These are phyloP conservation scores for Stentor coeruleus DNA, from an alignment of 73 alveolate genomes.

Conservation along the genomic window DNA sequence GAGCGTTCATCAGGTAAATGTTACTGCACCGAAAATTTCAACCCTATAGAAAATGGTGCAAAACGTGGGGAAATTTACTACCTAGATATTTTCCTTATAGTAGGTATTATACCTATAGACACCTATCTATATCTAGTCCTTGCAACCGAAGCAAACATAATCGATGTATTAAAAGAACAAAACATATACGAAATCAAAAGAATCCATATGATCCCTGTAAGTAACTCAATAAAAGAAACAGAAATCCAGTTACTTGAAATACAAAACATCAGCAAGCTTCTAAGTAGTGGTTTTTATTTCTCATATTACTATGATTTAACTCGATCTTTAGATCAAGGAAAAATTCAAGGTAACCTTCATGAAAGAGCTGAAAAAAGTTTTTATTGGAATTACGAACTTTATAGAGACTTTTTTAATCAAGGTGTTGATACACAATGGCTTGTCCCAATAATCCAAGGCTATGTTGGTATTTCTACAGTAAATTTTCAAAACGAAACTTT, in stretches of 20 bases:
- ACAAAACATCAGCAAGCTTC: conserved; percentile 9
- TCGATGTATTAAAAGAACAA: background rate
- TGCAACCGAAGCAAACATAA: background rate
- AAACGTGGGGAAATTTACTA: background rate
- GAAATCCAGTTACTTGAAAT: background rate
- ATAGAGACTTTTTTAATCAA: conserved; percentile 32
- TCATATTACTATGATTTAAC: conserved; percentile 86
- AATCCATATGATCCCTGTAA: background rate
- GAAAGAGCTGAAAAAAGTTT: conserved; percentile 37
- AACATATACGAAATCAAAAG: conserved; percentile 16
- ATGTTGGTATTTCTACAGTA: conserved; percentile 41
- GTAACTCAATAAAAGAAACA: background rate
- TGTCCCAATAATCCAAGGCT: conserved; percentile 65
- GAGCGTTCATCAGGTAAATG: background rate
- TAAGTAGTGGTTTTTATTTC: conserved; percentile 79
- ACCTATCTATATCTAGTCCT: background rate
- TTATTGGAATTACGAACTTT: conserved; percentile 50
- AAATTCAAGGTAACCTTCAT: background rate
- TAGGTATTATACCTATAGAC: conserved; percentile 7
- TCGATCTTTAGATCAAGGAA: background rate
- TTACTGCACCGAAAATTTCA: background rate
- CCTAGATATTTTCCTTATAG: conserved; percentile 16
- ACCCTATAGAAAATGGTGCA: background rate
- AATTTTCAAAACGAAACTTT: conserved; percentile 32
- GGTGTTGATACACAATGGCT: conserved; percentile 44